phyloP scores from a whole-genome alignment of 257 asterid genomes.

The Capsicum pubescens region DNA sequence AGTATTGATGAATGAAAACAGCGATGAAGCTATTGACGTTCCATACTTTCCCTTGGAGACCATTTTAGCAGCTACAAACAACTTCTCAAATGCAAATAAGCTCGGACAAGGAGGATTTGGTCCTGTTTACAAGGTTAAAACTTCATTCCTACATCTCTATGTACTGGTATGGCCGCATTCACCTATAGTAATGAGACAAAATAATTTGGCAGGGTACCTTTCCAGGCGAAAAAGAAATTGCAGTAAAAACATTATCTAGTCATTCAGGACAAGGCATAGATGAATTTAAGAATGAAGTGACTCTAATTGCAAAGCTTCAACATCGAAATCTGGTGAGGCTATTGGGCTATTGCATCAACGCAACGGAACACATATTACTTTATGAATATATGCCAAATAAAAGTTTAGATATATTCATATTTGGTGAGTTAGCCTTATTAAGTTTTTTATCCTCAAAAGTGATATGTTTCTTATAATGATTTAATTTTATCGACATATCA shows the following conservation, averaged over 20 bases:
- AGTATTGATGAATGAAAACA: not conserved
- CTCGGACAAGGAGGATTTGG: constrained; percentile 30
- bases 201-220: constrained; percentile 30
- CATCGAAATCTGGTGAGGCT: constrained; percentile 26
- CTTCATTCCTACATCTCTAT: too few relatives aligned
- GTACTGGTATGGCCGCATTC: not conserved
- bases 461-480: not conserved
- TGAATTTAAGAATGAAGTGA: constrained; percentile 38
- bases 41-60: constrained; percentile 20
- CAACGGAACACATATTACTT: constrained; percentile 29
- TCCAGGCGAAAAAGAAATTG: constrained; percentile 31
- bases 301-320: constrained; percentile 29
- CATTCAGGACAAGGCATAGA: constrained; percentile 40
- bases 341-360: constrained; percentile 34
- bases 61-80: constrained; percentile 13
- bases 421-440: constrained; percentile 15
- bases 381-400: constrained; percentile 30
- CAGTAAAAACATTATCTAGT: constrained; percentile 43
- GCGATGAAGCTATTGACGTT: not conserved
- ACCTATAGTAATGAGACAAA: not conserved
- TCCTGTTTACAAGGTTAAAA: constrained; percentile 29
- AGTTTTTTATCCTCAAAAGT: not conserved
- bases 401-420: constrained; percentile 31
- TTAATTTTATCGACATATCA: not conserved
- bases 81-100: constrained; percentile 25